Evolutionary conservation across 352 stramenopile genomes (phyloP).

Genomic region (Sclerospora graminicola): DNA sequence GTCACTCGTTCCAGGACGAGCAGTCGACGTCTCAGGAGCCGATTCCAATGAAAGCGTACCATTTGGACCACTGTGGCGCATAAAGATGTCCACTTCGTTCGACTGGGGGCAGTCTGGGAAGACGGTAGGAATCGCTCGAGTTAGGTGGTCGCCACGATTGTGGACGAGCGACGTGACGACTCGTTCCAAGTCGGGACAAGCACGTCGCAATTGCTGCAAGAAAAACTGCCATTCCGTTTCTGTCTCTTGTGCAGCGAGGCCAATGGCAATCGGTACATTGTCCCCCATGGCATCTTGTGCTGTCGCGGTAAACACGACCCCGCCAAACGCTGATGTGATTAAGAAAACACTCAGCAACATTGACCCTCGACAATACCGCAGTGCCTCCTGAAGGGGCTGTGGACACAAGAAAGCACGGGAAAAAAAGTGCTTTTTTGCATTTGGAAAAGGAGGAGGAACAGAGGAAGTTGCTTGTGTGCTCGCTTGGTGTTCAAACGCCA

Average conservation of each 20-base stretch:
- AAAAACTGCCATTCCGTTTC: constrained; percentile 64
- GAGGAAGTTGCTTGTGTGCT: not conserved
- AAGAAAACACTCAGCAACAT: constrained; percentile 64
- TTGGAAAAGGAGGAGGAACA: constrained; percentile 8
- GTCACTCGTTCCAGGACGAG: constrained; percentile 5
- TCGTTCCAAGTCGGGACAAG: constrained; percentile 48
- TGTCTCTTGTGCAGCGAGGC: constrained; percentile 37
- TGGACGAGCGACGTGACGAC: constrained; percentile 47
- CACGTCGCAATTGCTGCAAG: constrained; percentile 36
- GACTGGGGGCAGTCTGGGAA: constrained; percentile 54
- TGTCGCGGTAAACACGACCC: constrained; percentile 56
- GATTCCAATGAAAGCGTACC: constrained; percentile 1
- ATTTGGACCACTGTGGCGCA: constrained; percentile 10
- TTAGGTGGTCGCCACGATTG: constrained; percentile 48
- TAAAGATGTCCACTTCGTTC: constrained; percentile 50
- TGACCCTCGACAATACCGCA: constrained; percentile 48
- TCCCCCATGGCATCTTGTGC: constrained; percentile 70
- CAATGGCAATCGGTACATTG: constrained; percentile 58
- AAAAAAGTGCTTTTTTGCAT: constrained; percentile 42
- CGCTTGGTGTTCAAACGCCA: constrained; percentile 48
- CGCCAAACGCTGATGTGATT: constrained; percentile 54
- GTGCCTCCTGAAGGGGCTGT: constrained; percentile 36
- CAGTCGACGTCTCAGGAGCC: not conserved
- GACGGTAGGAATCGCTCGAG: constrained; percentile 23
- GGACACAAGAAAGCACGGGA: constrained; percentile 59